phyloP scores from a whole-genome alignment of 352 stramenopile species.

The Globisporangium perplexum region DNA sequence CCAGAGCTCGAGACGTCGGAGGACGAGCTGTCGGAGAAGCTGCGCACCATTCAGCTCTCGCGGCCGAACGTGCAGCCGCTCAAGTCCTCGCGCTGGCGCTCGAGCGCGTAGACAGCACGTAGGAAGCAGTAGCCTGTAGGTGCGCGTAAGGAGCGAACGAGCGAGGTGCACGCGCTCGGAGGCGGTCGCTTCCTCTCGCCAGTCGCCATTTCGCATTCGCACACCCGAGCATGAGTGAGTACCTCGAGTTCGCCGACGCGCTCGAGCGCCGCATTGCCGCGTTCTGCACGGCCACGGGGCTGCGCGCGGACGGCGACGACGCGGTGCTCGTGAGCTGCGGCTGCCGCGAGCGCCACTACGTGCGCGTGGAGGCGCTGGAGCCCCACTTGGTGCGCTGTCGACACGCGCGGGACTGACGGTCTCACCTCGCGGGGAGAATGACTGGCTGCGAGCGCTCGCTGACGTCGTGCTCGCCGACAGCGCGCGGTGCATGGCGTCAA shows the following conservation, averaged over 20 bases:
- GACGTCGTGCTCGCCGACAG: not conserved
- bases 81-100: conserved; percentile 33
- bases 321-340: conserved; percentile 37
- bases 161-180: too few relatives aligned
- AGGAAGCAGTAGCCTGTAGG: not conserved
- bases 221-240: conserved; percentile 1
- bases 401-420: too few relatives aligned
- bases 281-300: conserved; percentile 29
- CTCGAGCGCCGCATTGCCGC: conserved; percentile 21
- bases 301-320: conserved; percentile 19
- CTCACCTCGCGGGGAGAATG: too few relatives aligned
- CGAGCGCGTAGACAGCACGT: conserved; percentile 5
- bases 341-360: conserved; percentile 25
- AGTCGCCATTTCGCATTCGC: not conserved
- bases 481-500: conserved; percentile 7
- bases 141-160: not conserved
- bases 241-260: conserved; percentile 20
- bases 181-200: too few relatives aligned
- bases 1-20: conserved; percentile 28
- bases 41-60: conserved; percentile 60
- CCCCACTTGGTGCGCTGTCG: conserved; percentile 40
- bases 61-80: conserved; percentile 43
- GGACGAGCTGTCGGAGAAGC: conserved; percentile 58
- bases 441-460: not conserved
- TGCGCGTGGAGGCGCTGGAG: conserved; percentile 24